phyloP scores from a whole-genome alignment of 345 rosid species.

The Balakata baccata region DNA sequence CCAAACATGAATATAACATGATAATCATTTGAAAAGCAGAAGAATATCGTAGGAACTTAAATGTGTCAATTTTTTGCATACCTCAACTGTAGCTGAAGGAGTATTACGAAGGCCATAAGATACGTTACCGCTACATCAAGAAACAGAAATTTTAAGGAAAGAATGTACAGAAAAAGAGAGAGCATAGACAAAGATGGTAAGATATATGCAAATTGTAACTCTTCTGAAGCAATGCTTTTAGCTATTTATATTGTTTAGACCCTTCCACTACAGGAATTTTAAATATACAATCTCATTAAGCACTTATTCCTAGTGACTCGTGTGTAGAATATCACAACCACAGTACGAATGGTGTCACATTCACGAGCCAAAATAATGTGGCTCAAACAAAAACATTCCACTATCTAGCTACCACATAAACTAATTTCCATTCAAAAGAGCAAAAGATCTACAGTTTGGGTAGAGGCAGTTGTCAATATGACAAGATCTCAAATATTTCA shows the following conservation, averaged over 20 bases:
- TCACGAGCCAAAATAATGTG: not conserved
- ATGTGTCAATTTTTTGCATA: slow-evolving; percentile 28
- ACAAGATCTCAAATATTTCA: not conserved
- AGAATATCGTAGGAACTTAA: not conserved
- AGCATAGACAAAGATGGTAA: not conserved
- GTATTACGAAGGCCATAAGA: slow-evolving; percentile 90
- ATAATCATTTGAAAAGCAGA: slow-evolving; percentile 5
- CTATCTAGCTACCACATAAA: not conserved
- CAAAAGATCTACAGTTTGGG: not conserved
- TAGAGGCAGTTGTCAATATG: not conserved
- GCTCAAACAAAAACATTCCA: not conserved
- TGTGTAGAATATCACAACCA: not conserved
- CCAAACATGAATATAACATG: not conserved
- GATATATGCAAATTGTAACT: not conserved
- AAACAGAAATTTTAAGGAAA: slow-evolving; percentile 19
- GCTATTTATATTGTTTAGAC: not conserved
- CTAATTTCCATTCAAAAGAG: not conserved
- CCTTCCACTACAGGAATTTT: not conserved
- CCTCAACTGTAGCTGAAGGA: slow-evolving; percentile 62
- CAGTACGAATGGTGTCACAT: not conserved
- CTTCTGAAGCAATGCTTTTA: not conserved
- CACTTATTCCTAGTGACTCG: not conserved
- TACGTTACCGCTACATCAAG: slow-evolving; percentile 61
- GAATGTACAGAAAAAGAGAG: not conserved
- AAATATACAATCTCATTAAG: not conserved